A percentile compares a stretch with the other conserved stretches of the same genome.
Evolutionary conservation across 2,329 filamentous ascomycete species (phyloP).

Genomic region (Westerdykella aurantiaca): DNA sequence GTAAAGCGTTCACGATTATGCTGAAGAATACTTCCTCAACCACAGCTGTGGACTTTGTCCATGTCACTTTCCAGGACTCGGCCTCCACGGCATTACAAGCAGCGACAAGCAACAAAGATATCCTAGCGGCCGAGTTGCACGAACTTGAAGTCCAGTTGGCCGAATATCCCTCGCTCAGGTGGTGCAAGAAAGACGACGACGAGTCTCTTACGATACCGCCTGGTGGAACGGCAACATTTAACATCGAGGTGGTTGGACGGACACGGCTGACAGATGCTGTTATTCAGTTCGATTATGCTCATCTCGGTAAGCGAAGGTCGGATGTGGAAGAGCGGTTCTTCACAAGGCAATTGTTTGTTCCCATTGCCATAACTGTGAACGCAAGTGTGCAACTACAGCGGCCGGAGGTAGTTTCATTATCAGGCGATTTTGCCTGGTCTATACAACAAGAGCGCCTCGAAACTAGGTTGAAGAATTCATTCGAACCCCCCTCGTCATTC

Average conservation of each 20-base stretch:
- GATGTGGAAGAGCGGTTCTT: slow-evolving; percentile 70
- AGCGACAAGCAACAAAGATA: slow-evolving; percentile 69
- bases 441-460: slow-evolving; percentile 21
- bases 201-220: slow-evolving; percentile 55
- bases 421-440: slow-evolving; percentile 62
- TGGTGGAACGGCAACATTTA: slow-evolving; percentile 63
- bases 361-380: slow-evolving; percentile 84
- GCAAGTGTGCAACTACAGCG: slow-evolving; percentile 77
- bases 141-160: slow-evolving; percentile 78
- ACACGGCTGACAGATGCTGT: slow-evolving; percentile 73
- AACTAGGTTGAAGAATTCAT: slow-evolving; percentile 1
- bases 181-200: slow-evolving; percentile 46
- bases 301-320: slow-evolving; percentile 64
- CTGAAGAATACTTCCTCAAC: slow-evolving; percentile 67
- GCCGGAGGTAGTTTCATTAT: slow-evolving; percentile 72
- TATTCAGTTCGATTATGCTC: slow-evolving; percentile 81
- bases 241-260: slow-evolving; percentile 80
- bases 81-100: slow-evolving; percentile 71
- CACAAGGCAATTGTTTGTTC: slow-evolving; percentile 74
- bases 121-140: slow-evolving; percentile 72
- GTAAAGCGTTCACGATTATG: slow-evolving; percentile 68
- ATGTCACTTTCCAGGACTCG: slow-evolving; percentile 87
- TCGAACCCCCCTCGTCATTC: slow-evolving; percentile 3
- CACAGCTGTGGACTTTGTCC: slow-evolving; percentile 73
- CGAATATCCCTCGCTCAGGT: slow-evolving; percentile 58